Evolutionary conservation across 1,139 yeast species (phyloP), one percentile per base, ranked within the genome.

Genomic region (Blastobotrys malaysiensis): DNA sequence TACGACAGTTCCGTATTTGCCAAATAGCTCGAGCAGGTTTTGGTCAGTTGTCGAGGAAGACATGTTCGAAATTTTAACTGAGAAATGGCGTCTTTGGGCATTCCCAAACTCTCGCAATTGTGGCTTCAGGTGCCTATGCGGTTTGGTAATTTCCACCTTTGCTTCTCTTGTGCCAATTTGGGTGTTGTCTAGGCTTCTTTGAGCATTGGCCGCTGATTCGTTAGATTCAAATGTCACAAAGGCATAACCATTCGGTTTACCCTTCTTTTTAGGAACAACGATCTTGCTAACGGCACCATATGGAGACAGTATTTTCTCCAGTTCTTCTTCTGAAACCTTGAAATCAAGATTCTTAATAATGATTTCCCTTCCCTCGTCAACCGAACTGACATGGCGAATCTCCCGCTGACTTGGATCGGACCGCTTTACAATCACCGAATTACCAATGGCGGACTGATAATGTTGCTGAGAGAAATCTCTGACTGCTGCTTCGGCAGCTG

Each of bases 271-370:
- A 39, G 65, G 58, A 6, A 59, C 46, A 3, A 69, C 68, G 6
- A 68, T 36, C 7, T 56, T 53, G 22, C 83, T 86, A 14, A 88
- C 74, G 0, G 64, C 64, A 1, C 86, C 87, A 63, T 63, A 77
- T 46, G 68, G 66, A 1, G 61, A 63, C 60, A 82, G 77, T 6
- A 72, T 51, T 4, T 60, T 53, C 9, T 57, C 56, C 5, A 77
- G 31, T 2, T 61, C 58, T 0, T 54, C 51, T 47, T 66, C 68
- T 9, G 56, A 62, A 1, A 65, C 69, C 59, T 69, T 56, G 57
- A 77, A 78, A 55, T 83, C 79, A 14, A 87, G 65, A 47, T 81
- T 80, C 19, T 77, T 75, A 2, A 86, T 72, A 58, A 77, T 76
- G 0, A 85, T 63, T 61, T 72, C 75, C 51, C 86, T 72, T 13